These are phyloP conservation scores for Paramarasmius palmivorus DNA, from an alignment of 1,284 basidiomycete species.

Conservation along the genomic window DNA sequence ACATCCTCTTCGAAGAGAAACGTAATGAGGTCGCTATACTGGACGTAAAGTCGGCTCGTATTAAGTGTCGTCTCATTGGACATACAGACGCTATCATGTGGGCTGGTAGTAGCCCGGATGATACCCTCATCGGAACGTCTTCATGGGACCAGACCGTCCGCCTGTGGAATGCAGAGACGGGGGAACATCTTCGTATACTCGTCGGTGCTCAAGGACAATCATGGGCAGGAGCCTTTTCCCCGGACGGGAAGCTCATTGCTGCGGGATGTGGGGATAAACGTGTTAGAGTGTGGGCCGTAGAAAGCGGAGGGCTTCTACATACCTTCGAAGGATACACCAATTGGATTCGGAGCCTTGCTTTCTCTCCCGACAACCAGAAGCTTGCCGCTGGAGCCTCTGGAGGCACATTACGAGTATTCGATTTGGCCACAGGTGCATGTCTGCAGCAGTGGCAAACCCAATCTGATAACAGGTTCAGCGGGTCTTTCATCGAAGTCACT, in stretches of 20 bases:
- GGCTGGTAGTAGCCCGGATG: slow-evolving; percentile 14
- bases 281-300: slow-evolving; percentile 14
- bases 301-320: slow-evolving; percentile 13
- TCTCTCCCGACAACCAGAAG: slow-evolving; percentile 11
- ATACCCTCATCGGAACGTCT: slow-evolving; percentile 12
- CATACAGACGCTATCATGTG: slow-evolving; percentile 15
- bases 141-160: slow-evolving; percentile 18
- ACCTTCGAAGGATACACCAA: slow-evolving; percentile 7
- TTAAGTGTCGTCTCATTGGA: slow-evolving; percentile 8
- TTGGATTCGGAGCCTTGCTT: slow-evolving; percentile 14
- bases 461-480: no score
- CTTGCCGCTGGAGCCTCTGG: slow-evolving; percentile 8
- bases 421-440: slow-evolving; percentile 3
- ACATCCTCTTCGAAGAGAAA: slow-evolving; percentile 3
- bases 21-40: slow-evolving; percentile 7
- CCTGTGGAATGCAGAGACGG: slow-evolving; percentile 13
- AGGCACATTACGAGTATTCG: slow-evolving; percentile 7
- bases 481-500: no score
- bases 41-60: slow-evolving; percentile 3
- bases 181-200: slow-evolving; percentile 8
- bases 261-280: slow-evolving; percentile 10
- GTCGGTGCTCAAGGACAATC: slow-evolving; percentile 7
- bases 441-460: slow-evolving; percentile 10
- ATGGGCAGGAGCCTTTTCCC: slow-evolving; percentile 14
- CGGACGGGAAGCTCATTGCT: slow-evolving; percentile 10